Conservation (phyloP, 257 asterid species). For the Plantago ovata region DNA sequence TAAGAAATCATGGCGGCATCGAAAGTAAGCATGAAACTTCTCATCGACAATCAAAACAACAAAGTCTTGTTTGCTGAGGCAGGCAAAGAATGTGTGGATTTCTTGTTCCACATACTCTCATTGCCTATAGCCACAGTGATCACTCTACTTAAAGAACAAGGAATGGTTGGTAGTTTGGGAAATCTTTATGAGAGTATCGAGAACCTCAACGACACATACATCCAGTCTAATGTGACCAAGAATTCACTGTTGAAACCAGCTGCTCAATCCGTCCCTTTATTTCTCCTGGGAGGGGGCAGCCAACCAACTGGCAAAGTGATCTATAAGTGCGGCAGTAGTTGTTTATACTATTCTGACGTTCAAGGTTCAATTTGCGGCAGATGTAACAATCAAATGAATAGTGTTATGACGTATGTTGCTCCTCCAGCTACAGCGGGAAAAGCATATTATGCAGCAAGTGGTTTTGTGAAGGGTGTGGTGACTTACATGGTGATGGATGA, state of each 20-base stretch:
- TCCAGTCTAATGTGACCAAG: conserved; percentile 21
- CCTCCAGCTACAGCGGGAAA: neutral
- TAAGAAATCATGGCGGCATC: conserved; percentile 10
- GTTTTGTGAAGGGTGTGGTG: too few relatives aligned
- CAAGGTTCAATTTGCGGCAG: conserved; percentile 13
- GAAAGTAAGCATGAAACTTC: conserved; percentile 29
- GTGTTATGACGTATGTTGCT: neutral
- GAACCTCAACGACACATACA: conserved; percentile 22
- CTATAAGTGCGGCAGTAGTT: neutral
- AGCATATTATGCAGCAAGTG: too few relatives aligned
- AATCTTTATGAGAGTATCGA: conserved; percentile 29
- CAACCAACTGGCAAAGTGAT: neutral
- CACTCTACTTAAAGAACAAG: conserved; percentile 13
- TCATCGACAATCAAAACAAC: conserved; percentile 22
- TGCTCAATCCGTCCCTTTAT: conserved; percentile 1
- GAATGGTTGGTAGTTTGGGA: conserved; percentile 21
- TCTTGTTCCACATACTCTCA: conserved; percentile 26
- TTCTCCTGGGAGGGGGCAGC: neutral
- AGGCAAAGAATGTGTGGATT: conserved; percentile 32
- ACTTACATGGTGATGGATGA: too few relatives aligned
- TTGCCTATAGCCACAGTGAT: conserved; percentile 23
- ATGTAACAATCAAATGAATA: neutral
- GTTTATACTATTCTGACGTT: conserved; percentile 8
- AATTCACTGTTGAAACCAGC: conserved; percentile 20
- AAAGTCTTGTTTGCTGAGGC: conserved; percentile 39